Percentiles rank a stretch among this genome's conserved stretches.
These are phyloP conservation scores for Lasiosphaeris hirsuta DNA, from an alignment of 495 filamentous ascomycete genomes.

Conservation along the genomic window DNA sequence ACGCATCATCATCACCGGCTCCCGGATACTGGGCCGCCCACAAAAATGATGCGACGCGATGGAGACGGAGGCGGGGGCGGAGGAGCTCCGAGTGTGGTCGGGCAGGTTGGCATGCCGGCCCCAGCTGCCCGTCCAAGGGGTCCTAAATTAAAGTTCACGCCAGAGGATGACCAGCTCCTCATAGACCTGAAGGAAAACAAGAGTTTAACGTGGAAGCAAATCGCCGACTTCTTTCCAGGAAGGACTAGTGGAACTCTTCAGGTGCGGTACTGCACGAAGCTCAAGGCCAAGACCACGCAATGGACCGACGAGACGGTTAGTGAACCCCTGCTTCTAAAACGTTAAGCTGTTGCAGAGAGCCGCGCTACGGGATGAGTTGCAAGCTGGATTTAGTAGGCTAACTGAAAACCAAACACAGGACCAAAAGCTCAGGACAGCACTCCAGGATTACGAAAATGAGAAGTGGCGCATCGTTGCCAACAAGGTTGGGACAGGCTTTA, in stretches of 20 bases:
- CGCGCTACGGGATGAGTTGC: background rate
- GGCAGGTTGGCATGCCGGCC: slow-evolving; percentile 75
- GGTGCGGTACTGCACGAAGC: slow-evolving; percentile 89
- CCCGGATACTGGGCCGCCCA: slow-evolving; percentile 59
- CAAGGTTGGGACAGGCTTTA: slow-evolving; percentile 83
- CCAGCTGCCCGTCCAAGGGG: slow-evolving; percentile 73
- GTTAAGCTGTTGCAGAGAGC: background rate
- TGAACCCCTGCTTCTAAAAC: slow-evolving; percentile 16
- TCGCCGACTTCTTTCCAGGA: slow-evolving; percentile 89
- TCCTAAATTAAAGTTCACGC: slow-evolving; percentile 85
- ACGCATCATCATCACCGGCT: slow-evolving; percentile 74
- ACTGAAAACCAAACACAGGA: slow-evolving; percentile 48
- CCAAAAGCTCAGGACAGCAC: slow-evolving; percentile 69
- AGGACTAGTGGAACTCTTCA: slow-evolving; percentile 83
- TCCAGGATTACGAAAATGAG: slow-evolving; percentile 86
- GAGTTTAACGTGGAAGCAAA: slow-evolving; percentile 92
- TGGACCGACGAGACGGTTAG: slow-evolving; percentile 92
- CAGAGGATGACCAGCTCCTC: slow-evolving; percentile 79
- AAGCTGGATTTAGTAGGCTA: background rate
- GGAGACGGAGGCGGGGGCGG: slow-evolving; percentile 42
- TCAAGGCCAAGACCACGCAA: slow-evolving; percentile 85
- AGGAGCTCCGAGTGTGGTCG: slow-evolving; percentile 69
- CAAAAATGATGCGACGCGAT: slow-evolving; percentile 53
- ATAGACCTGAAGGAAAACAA: slow-evolving; percentile 90
- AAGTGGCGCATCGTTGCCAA: slow-evolving; percentile 83